Conservation (phyloP, 352 stramenopile species). For the Phytophthora citrophthora region DNA sequence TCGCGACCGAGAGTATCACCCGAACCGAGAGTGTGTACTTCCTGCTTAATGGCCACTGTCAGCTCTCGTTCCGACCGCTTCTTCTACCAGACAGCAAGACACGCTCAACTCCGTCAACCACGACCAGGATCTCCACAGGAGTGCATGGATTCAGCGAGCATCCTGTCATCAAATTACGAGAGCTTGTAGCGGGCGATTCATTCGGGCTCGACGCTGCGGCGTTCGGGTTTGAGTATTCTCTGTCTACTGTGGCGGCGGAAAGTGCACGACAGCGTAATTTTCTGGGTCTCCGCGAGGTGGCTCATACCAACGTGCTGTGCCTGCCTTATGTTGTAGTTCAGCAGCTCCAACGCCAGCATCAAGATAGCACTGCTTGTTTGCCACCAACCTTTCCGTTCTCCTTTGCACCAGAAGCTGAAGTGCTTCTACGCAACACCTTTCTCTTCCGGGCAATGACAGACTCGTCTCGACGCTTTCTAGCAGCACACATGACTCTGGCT, state of each 20-base stretch:
- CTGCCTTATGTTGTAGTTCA: slow-evolving; percentile 42
- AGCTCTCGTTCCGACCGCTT: slow-evolving; percentile 27
- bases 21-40: slow-evolving; percentile 22
- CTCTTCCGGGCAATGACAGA: slow-evolving; percentile 48
- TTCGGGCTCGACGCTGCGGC: slow-evolving; percentile 57
- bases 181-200: slow-evolving; percentile 42
- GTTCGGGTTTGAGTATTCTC: slow-evolving; percentile 48
- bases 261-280: slow-evolving; percentile 55
- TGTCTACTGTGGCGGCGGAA: slow-evolving; percentile 41
- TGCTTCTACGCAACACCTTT: slow-evolving; percentile 50
- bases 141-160: not conserved
- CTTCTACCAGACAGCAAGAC: slow-evolving; percentile 10
- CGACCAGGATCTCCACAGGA: slow-evolving; percentile 9
- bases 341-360: slow-evolving; percentile 29
- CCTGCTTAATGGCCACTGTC: slow-evolving; percentile 31
- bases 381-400: slow-evolving; percentile 19
- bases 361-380: not conserved
- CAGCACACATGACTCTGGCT: slow-evolving; percentile 43
- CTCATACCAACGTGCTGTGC: slow-evolving; percentile 45
- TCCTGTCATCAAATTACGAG: slow-evolving; percentile 28
- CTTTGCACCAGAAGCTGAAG: slow-evolving; percentile 25
- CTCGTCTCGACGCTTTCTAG: slow-evolving; percentile 47
- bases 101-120: slow-evolving; percentile 1
- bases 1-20: slow-evolving; percentile 13
- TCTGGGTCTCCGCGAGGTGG: slow-evolving; percentile 46